Evolutionary conservation across 345 rosid species (phyloP), one percentile per base, ranked within the genome.

Genomic region (Syzygium oleosum): DNA sequence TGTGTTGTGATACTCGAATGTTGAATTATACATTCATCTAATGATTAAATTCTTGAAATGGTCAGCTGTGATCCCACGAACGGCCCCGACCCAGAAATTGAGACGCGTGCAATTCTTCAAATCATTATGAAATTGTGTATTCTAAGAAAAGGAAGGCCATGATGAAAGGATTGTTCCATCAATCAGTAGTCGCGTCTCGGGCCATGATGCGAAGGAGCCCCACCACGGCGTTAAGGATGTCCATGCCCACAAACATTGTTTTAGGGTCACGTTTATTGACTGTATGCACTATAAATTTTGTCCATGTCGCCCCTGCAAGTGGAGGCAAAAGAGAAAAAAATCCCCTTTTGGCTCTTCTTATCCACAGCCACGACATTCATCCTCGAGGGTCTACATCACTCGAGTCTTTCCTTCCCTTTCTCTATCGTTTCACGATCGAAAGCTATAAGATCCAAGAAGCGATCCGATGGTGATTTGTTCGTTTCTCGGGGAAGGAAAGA

Each of bases 1-100:
- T 3, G 29, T 3, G 27, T 27, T 1, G 3, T 9, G 13, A n/a
- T 14, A n/a, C n/a, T n/a, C 9, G 13, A n/a, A 61, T 61, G 0
- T n/a, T 3, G 13, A 61, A n/a, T 2, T 8, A n/a, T 34, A 0
- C n/a, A 6, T 59, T 12, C 15, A 59, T 59, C 31, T 6, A 12
- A 7, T 0, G 0, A 27, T 11, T 27, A 12, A 59, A 27, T 59
- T 59, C 16, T 59, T 12, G 5, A 5, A 12, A 56, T 19, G 4
- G n/a, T 3, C 61, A 27, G n/a, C 23, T 27, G 12, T 9, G 61
- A 56, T 56, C 29, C n/a, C 63, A 58, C 63, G 5, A n/a, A 23
- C 14, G 25, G 63, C 14, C 10, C 3, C 23, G 63, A 58, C 29
- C 63, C 63, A 22, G n/a, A 23, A 58, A 58, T 58, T 12, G 63